These are phyloP conservation scores for Xylaria sp. DNA, from an alignment of 2,329 filamentous ascomycete genomes.

Conservation along the genomic window DNA sequence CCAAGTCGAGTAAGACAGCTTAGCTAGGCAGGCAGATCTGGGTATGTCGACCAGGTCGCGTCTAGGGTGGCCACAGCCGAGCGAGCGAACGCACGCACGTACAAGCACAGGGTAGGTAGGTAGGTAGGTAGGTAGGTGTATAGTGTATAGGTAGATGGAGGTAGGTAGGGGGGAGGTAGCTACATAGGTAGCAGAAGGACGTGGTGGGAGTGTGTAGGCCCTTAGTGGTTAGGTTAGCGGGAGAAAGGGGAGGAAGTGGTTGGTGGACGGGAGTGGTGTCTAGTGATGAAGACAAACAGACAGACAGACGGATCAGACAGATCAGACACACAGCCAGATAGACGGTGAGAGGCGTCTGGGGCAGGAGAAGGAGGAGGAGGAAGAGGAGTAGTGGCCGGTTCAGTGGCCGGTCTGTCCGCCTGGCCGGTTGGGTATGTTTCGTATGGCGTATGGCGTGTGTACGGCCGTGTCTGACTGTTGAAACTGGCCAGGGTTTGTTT, in stretches of 20 bases:
- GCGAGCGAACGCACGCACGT: constrained; percentile 34
- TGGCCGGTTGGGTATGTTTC: constrained; percentile 28
- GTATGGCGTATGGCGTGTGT: constrained; percentile 7
- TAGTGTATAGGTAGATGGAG: neutral
- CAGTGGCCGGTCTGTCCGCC: constrained; percentile 21
- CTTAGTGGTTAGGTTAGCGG: constrained; percentile 15
- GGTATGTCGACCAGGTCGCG: constrained; percentile 42
- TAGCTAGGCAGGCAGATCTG: constrained; percentile 39
- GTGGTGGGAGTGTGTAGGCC: constrained; percentile 39
- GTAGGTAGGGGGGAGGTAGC: constrained; percentile 25
- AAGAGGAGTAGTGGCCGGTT: neutral
- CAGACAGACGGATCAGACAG: constrained; percentile 4
- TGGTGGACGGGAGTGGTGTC: constrained; percentile 14
- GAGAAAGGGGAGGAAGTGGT: neutral
- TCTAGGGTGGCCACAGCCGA: constrained; percentile 47
- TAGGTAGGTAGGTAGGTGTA: neutral
- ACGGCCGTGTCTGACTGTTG: constrained; percentile 30
- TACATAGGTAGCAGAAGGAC: constrained; percentile 41
- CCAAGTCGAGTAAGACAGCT: constrained; percentile 48
- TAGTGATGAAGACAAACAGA: constrained; percentile 9
- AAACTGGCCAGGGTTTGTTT: constrained; percentile 33
- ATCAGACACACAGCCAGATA: neutral
- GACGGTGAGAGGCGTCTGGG: constrained; percentile 20
- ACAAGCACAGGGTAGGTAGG: constrained; percentile 34
- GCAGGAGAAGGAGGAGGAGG: neutral